Conservation (phyloP, 192 early-diverging fungal genomes). For the Funneliformis mosseae region DNA sequence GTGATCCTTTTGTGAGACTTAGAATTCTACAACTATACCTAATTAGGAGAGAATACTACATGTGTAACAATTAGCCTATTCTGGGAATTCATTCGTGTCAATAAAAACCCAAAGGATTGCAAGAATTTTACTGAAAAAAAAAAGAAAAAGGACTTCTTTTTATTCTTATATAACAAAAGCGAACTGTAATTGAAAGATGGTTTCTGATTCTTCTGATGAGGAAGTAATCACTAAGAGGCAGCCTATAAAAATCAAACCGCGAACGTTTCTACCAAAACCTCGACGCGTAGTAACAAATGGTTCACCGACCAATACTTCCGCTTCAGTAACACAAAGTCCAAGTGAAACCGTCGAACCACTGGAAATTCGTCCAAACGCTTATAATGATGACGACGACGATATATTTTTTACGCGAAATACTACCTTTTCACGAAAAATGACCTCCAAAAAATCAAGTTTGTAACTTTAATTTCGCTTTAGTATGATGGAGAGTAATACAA, state of each 20-base stretch:
- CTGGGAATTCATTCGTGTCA: neutral
- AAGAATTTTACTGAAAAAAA: too few species aligned
- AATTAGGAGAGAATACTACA: too few species aligned
- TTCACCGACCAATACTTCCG: neutral
- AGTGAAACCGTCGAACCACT: neutral
- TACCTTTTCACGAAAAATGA: constrained; percentile 4
- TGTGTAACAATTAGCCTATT: neutral
- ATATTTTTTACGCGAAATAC: constrained; percentile 4
- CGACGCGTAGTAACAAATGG: constrained; percentile 10
- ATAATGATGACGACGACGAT: constrained; percentile 24
- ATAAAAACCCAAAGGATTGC: too few species aligned
- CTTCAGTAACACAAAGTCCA: neutral
- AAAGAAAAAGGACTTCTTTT: too few species aligned
- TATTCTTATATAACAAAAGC: too few species aligned
- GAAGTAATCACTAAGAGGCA: constrained; percentile 19
- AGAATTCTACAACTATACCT: too few species aligned
- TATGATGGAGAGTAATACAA: too few species aligned
- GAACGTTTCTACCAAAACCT: neutral
- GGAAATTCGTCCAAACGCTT: neutral
- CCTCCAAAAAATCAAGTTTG: constrained; percentile 4
- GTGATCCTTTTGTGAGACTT: too few species aligned
- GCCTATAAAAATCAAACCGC: constrained; percentile 18
- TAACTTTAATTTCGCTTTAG: neutral
- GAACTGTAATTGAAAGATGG: neutral
- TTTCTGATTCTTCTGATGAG: constrained; percentile 12